Percentiles rank a stretch among this genome's conserved stretches.
These are phyloP conservation scores for Microthlaspi erraticum DNA, from an alignment of 345 rosid species.

Conservation along the genomic window DNA sequence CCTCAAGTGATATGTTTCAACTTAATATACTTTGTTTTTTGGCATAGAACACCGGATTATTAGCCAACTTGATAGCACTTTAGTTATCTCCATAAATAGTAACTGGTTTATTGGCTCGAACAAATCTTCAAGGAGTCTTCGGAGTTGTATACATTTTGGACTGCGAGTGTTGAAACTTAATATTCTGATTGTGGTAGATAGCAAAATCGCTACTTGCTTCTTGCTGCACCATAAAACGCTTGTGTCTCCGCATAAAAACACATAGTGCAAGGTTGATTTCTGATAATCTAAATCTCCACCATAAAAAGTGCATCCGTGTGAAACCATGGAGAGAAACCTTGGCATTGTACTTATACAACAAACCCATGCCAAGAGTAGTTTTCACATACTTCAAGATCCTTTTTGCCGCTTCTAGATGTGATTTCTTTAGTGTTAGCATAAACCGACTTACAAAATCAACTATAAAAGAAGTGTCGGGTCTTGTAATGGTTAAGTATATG, in stretches of 20 bases:
- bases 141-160: too few relatives aligned
- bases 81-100: too few relatives aligned
- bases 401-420: background rate
- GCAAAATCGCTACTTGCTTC: background rate
- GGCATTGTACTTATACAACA: background rate
- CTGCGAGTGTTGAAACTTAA: too few relatives aligned
- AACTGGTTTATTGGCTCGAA: too few relatives aligned
- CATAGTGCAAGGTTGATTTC: background rate
- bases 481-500: constrained; percentile 24
- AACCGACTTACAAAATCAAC: constrained; percentile 13
- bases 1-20: too few relatives aligned
- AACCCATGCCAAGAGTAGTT: constrained; percentile 7
- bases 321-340: background rate
- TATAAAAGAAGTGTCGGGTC: background rate
- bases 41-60: too few relatives aligned
- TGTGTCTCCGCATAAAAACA: background rate
- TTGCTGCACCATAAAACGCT: background rate
- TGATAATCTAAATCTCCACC: background rate
- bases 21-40: too few relatives aligned
- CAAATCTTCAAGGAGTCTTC: too few relatives aligned
- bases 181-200: too few relatives aligned
- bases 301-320: constrained; percentile 7
- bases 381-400: background rate
- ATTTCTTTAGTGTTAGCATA: constrained; percentile 18
- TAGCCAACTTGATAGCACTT: too few relatives aligned